Base-by-base conservation (phyloP, 2,329 filamentous ascomycete genomes). In the Colletotrichum musae region DNA sequence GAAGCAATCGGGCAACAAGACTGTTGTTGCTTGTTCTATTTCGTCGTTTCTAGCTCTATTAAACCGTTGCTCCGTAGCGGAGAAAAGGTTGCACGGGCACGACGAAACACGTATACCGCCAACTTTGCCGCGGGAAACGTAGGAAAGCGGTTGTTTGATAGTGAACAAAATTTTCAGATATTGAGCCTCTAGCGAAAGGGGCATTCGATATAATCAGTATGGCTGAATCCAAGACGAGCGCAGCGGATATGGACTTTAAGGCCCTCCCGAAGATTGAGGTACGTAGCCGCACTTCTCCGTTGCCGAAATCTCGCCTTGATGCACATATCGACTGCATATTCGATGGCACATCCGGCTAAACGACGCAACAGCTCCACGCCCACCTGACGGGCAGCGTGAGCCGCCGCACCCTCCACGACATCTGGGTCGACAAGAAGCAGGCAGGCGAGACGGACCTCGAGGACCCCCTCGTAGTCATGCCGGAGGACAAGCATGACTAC, bases 351-450 rank as follows among this genome's bases (percentile, higher is more conserved):
- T 36, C 41, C 13, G 10, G 16, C 3, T 12, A 4, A 43, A 43
- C 41, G 2, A 43, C 41, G 41, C 21, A 12, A 15, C 54, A 94
- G 91, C 87, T 95, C 61, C 93, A 96, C 75, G 93, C 93, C 71
- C 93, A 96, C 79, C 85, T 96, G 52, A 93, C 90, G 48, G 93
- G 93, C 61, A 94, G 92, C 78, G 93, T 96, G 77, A 92, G 88
- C 76, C 88, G 91, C 39, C 82, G 89, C 74, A 91, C 89, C 70
- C 88, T 96, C 2, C 92, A 94, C 76, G 87, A 93, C 45, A 89
- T 95, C 76, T 96, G 93, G 93, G 74, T 82, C 56, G 78, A 79
- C 63, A 93, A 91, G 77, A 88, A 87, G 68, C 80, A 81, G 4
- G 80, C 86, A 7, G 82, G 85, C 5, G 76, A 83, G 24, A 86